phyloP scores from a whole-genome alignment of 1,139 yeast species.

The Yamadazyma trypodendri region DNA sequence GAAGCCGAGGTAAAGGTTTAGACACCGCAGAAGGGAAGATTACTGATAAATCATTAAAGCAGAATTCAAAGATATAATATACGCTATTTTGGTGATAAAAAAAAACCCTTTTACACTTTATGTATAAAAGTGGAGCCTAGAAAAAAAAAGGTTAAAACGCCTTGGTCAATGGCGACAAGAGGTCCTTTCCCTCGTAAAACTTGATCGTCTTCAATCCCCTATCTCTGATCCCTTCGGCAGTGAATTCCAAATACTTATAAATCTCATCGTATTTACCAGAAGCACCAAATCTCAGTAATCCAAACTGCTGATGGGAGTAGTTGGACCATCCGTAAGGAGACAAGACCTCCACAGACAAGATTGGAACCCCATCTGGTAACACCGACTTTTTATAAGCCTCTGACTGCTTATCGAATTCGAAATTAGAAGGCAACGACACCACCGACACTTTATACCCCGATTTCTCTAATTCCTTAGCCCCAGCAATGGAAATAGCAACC shows the following conservation, averaged over 20 bases:
- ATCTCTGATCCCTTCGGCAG: slow-evolving; percentile 85
- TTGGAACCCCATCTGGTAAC: slow-evolving; percentile 91
- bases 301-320: slow-evolving; percentile 94
- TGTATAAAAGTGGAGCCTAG: too few species aligned
- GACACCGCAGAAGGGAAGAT: too few species aligned
- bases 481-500: slow-evolving; percentile 77
- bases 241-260: slow-evolving; percentile 83
- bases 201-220: slow-evolving; percentile 78
- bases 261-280: slow-evolving; percentile 86
- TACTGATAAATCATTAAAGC: too few species aligned
- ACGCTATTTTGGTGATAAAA: neutral
- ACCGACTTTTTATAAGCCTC: slow-evolving; percentile 76
- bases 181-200: slow-evolving; percentile 70
- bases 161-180: slow-evolving; percentile 72
- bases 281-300: slow-evolving; percentile 93
- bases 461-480: slow-evolving; percentile 58
- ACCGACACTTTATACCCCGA: slow-evolving; percentile 64
- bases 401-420: slow-evolving; percentile 81
- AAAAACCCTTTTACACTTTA: too few species aligned
- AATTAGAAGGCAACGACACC: slow-evolving; percentile 90
- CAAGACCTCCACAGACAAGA: slow-evolving; percentile 90
- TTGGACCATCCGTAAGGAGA: slow-evolving; percentile 88
- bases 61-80: neutral
- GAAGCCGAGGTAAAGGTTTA: slow-evolving; percentile 57
- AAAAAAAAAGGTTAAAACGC: slow-evolving; percentile 48